phyloP scores from a whole-genome alignment of 139 green algal species.

The Tetradesmus obliquus region DNA sequence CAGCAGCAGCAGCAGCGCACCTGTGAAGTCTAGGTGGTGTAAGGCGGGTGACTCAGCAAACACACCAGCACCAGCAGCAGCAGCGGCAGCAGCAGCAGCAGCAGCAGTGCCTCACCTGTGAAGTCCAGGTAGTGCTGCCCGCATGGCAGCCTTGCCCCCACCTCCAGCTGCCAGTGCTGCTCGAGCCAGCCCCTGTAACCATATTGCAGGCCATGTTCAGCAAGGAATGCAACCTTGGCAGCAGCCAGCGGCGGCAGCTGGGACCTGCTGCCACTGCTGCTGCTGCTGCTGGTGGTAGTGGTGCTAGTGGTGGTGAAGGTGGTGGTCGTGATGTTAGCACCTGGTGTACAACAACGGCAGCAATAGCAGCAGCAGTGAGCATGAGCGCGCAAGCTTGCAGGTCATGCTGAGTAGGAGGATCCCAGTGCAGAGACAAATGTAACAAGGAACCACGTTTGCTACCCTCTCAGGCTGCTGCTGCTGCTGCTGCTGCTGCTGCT shows the following conservation, averaged over 20 bases:
- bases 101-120: background rate
- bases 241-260: background rate
- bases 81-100: background rate
- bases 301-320: no score
- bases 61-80: constrained; percentile 4
- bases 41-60: background rate
- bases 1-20: background rate
- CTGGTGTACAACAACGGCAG: background rate
- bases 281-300: constrained; percentile 4
- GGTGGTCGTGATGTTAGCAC: no score
- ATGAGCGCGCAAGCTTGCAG: no score
- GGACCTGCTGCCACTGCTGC: background rate
- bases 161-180: background rate
- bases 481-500: background rate
- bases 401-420: no score
- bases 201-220: background rate
- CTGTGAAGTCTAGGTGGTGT: background rate
- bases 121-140: background rate
- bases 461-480: background rate
- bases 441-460: no score
- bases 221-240: background rate
- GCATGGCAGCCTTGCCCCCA: no score
- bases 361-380: background rate
- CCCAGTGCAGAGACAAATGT: no score
- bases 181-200: no score